These are phyloP conservation scores for Suillus americanus DNA, from an alignment of 768 basidiomycete genomes.

Conservation along the genomic window DNA sequence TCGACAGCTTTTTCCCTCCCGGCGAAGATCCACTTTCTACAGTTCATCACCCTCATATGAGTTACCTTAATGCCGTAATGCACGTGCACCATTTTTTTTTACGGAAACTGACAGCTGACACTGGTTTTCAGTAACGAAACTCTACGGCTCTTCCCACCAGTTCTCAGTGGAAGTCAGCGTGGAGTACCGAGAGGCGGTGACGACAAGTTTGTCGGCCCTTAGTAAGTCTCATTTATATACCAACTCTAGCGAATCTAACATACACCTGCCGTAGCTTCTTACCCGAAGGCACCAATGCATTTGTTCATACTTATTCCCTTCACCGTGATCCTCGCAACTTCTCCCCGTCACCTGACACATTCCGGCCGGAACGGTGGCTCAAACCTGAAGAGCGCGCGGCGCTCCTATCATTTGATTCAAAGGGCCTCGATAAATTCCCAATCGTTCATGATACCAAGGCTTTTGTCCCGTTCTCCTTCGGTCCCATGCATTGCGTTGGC, in stretches of 20 bases:
- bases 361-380: slow-evolving; percentile 48
- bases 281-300: slow-evolving; percentile 44
- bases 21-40: slow-evolving; percentile 34
- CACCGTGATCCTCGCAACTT: slow-evolving; percentile 50
- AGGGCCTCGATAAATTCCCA: slow-evolving; percentile 25
- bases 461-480: slow-evolving; percentile 46
- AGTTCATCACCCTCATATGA: slow-evolving; percentile 28
- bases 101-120: slow-evolving; percentile 12
- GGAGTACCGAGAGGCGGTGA: slow-evolving; percentile 34
- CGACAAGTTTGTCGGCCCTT: slow-evolving; percentile 38
- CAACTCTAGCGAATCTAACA: slow-evolving; percentile 13
- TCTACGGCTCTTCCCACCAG: slow-evolving; percentile 48
- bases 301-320: slow-evolving; percentile 42
- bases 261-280: slow-evolving; percentile 34
- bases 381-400: slow-evolving; percentile 24
- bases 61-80: slow-evolving; percentile 36
- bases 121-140: slow-evolving; percentile 44
- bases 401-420: slow-evolving; percentile 25
- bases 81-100: slow-evolving; percentile 15
- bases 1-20: slow-evolving; percentile 39
- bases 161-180: slow-evolving; percentile 49
- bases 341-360: slow-evolving; percentile 42
- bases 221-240: slow-evolving; percentile 30
- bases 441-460: slow-evolving; percentile 36
- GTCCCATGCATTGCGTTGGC: slow-evolving; percentile 46